These are phyloP conservation scores for Periconia macrospinosa DNA, from an alignment of 2,329 filamentous ascomycete species.

Conservation along the genomic window DNA sequence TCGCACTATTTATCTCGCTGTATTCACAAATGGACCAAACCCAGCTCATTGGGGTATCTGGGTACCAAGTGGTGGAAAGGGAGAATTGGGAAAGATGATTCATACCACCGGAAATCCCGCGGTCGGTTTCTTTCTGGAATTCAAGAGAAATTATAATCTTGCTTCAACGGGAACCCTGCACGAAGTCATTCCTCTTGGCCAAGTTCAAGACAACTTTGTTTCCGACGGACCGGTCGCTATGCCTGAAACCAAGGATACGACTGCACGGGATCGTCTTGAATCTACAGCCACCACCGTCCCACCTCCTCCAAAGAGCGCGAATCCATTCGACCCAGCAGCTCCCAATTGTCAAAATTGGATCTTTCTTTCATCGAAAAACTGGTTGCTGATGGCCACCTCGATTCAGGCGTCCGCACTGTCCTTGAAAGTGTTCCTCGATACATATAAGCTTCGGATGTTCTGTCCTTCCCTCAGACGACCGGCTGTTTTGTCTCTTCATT, in stretches of 20 bases:
- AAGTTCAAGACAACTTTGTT: conserved; percentile 4
- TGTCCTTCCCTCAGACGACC: too few species aligned
- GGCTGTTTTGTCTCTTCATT: too few species aligned
- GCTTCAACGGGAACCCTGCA: neutral
- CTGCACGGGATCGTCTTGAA: conserved; percentile 6
- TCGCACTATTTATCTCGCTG: conserved; percentile 6
- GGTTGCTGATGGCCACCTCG: neutral
- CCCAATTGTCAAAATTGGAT: conserved; percentile 9
- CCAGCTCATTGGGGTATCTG: conserved; percentile 9
- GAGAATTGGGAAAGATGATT: conserved; percentile 6
- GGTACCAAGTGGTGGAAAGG: conserved; percentile 5
- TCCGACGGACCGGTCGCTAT: neutral
- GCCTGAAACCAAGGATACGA: conserved; percentile 2
- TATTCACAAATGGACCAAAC: conserved; percentile 4
- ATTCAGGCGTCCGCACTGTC: too few species aligned
- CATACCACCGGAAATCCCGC: conserved; percentile 8
- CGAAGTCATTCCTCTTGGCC: conserved; percentile 1
- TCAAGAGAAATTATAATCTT: conserved; percentile 9
- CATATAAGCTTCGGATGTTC: too few species aligned
- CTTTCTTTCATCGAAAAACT: conserved; percentile 5
- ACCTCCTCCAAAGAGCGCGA: conserved; percentile 2
- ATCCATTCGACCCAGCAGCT: conserved; percentile 6
- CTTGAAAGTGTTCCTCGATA: too few species aligned
- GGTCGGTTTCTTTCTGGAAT: conserved; percentile 6
- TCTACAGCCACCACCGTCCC: conserved; percentile 1